phyloP scores from a whole-genome alignment of 208 protist species.

The Herpetomonas samuelpessoai region DNA sequence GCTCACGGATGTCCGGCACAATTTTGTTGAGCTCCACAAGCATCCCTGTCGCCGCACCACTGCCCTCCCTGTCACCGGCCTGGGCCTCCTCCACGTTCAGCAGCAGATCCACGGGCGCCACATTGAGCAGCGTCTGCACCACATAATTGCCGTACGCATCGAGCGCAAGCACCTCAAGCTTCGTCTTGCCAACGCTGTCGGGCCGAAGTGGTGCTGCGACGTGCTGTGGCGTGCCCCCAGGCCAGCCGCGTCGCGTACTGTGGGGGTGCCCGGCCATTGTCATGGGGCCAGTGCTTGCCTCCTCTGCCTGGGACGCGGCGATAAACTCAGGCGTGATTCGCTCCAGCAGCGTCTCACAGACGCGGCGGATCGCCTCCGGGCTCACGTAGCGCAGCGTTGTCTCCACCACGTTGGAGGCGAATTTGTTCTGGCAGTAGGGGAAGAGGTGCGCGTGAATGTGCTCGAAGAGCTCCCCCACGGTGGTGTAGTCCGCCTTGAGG shows the following conservation, averaged over 20 bases:
- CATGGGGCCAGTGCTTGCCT: no score
- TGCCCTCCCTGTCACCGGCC: no score
- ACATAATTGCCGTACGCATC: slow-evolving; percentile 97
- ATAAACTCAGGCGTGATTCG: no score
- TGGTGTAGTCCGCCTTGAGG: slow-evolving; percentile 32
- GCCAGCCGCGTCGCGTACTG: no score
- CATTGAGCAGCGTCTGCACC: slow-evolving; percentile 92
- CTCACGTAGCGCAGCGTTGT: slow-evolving; percentile 86
- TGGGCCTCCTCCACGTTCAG: slow-evolving; percentile 7
- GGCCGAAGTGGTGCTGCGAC: no score
- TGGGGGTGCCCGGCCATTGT: no score
- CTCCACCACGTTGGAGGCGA: slow-evolving; percentile 96
- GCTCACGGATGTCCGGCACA: slow-evolving; percentile 36
- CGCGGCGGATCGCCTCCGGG: slow-evolving; percentile 29
- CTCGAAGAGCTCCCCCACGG: slow-evolving; percentile 43
- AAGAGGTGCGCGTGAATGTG: slow-evolving; percentile 29
- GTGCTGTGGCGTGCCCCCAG: no score
- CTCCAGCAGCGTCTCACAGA: slow-evolving; percentile 58
- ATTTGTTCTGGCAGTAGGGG: slow-evolving; percentile 93
- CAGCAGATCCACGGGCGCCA: slow-evolving; percentile 71
- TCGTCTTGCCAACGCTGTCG: slow-evolving; percentile 38
- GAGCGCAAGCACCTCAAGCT: slow-evolving; percentile 77
- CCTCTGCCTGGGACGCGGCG: no score
- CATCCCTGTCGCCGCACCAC: no score
- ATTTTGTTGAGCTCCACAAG: slow-evolving; percentile 32